Percentiles rank a stretch among this genome's conserved stretches.
Conservation (phyloP, 768 basidiomycete genomes). For the Leccinum imitatum region DNA sequence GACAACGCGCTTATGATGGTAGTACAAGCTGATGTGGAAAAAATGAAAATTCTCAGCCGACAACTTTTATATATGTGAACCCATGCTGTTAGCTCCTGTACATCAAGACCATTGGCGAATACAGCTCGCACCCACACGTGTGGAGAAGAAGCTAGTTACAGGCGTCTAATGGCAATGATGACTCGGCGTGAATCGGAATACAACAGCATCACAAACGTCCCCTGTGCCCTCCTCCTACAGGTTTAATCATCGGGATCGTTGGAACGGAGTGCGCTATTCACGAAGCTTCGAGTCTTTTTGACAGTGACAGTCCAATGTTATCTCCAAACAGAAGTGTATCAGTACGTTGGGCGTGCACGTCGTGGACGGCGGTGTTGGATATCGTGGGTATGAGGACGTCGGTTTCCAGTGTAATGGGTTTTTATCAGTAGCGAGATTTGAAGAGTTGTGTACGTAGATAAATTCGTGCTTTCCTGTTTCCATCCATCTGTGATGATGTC, state of each 20-base stretch:
- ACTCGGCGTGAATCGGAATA: neutral
- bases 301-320: no score
- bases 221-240: no score
- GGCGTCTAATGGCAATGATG: neutral
- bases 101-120: conserved; percentile 9
- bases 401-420: no score
- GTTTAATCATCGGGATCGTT: no score
- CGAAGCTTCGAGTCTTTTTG: no score
- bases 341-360: no score
- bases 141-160: neutral
- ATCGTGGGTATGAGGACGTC: no score
- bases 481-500: neutral
- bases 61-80: neutral
- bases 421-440: no score
- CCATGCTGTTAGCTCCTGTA: conserved; percentile 23
- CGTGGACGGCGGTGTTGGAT: no score
- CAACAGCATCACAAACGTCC: neutral
- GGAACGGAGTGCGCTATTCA: no score
- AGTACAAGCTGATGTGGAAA: conserved; percentile 2
- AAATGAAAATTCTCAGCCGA: neutral
- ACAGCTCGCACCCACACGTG: neutral
- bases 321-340: no score
- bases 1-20: conserved; percentile 1
- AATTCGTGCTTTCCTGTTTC: neutral
- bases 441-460: no score